Evolutionary conservation across 495 filamentous ascomycete genomes (phyloP).

Genomic region (Aspergillus funiculosus): DNA sequence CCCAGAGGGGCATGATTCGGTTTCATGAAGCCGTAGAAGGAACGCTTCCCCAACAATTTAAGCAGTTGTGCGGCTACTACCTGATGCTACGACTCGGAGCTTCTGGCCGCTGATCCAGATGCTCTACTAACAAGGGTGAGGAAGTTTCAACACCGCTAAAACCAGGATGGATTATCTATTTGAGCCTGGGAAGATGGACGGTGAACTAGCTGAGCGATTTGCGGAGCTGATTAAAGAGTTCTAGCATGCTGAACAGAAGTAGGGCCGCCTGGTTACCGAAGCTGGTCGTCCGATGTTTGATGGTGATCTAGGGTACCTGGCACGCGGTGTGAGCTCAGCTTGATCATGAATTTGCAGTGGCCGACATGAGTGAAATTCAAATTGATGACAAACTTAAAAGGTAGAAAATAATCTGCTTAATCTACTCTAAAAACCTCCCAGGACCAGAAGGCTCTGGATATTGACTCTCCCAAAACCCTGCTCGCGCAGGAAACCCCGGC

Average conservation of each 20-base stretch:
- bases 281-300: constrained; percentile 1
- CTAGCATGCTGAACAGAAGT: background rate
- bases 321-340: background rate
- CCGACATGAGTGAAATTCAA: too few species aligned
- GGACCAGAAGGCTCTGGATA: constrained; percentile 56
- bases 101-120: too few species aligned
- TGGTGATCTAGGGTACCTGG: constrained; percentile 1
- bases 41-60: too few species aligned
- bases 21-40: too few species aligned
- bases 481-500: constrained; percentile 46
- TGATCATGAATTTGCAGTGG: too few species aligned
- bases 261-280: background rate
- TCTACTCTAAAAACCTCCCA: constrained; percentile 29
- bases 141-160: too few species aligned
- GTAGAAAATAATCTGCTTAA: background rate
- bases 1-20: too few species aligned
- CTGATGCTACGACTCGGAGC: too few species aligned
- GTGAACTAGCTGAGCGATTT: background rate
- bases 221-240: background rate
- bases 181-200: constrained; percentile 1
- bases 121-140: too few species aligned
- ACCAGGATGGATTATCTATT: background rate
- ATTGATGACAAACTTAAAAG: too few species aligned
- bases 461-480: constrained; percentile 51
- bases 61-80: too few species aligned